Conservation (phyloP, 1,284 basidiomycete genomes). For the Wolfiporia cocos region DNA sequence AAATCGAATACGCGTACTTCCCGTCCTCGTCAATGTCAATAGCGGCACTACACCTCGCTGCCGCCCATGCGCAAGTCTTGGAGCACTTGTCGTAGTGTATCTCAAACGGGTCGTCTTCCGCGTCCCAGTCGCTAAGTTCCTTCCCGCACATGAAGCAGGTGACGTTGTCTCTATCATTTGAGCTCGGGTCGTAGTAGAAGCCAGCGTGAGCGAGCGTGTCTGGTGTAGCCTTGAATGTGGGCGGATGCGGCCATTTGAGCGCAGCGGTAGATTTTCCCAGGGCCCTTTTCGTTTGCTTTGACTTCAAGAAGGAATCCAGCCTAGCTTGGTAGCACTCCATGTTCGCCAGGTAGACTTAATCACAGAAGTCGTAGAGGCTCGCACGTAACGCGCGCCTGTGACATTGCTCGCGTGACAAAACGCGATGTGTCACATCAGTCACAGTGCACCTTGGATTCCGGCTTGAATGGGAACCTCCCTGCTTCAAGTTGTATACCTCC, state of each 20-base stretch:
- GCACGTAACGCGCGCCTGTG: too few species aligned
- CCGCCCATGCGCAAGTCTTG: conserved; percentile 69
- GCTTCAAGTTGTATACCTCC: too few species aligned
- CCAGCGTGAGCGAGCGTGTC: conserved; percentile 72
- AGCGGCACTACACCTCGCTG: conserved; percentile 60
- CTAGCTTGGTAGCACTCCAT: conserved; percentile 57
- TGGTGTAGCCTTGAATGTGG: conserved; percentile 57
- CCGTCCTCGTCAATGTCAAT: conserved; percentile 49
- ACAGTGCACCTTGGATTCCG: too few species aligned
- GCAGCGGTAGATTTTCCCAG: conserved; percentile 29
- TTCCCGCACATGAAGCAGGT: conserved; percentile 75
- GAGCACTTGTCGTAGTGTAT: conserved; percentile 67
- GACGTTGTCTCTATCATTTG: conserved; percentile 60
- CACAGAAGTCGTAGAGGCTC: too few species aligned
- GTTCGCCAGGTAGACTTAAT: too few species aligned
- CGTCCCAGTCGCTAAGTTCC: conserved; percentile 73
- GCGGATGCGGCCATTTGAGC: conserved; percentile 65
- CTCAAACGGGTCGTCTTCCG: conserved; percentile 73
- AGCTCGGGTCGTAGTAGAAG: conserved; percentile 70
- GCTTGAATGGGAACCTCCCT: too few species aligned
- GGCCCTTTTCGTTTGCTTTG: conserved; percentile 36
- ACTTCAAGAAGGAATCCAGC: conserved; percentile 52
- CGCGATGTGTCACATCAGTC: too few species aligned
- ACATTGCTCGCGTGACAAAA: too few species aligned
- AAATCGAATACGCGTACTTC: conserved; percentile 52